Base-by-base conservation (phyloP, 306 rosid species). In the barrel medic (Medicago truncatula) region DNA sequence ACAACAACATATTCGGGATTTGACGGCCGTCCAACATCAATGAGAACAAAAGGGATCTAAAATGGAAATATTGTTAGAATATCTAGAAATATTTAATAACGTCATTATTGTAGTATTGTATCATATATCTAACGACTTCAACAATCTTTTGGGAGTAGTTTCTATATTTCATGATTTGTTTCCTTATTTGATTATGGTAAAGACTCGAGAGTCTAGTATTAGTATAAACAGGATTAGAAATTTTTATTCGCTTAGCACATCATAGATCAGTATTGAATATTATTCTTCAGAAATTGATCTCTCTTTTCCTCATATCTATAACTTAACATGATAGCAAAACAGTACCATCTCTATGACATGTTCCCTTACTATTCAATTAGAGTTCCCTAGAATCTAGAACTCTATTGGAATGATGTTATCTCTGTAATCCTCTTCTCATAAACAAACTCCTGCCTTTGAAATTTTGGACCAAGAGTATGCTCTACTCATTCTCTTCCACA, bases 1-100 rank as follows among this genome's bases (percentile, higher is more conserved):
- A 92, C 93, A 36, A 86, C 80, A 52, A 85, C 87, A 70, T 80
- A 87, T 56, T 86, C 86, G 11, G 76, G 23, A 82, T 39, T 61
- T 20, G 92, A 58, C 74, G 67, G 75, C 12, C 59, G 53, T 47
- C 82, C 88, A 74, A 78, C 86, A 60, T 90, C 97, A 80, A 85
- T 75, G 12, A 95, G 96, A 81, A 92, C 86, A 77, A 95, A 92
- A 59, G 98, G 97, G 74, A 89, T 96, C 97, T 94, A 83, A 57
- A 71, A 80, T 12, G 46, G 46, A 40, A 79, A 38, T 41, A 60
- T 68, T 5, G 6, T 71, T 39, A 78, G 56, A 78, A 70, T 7
- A 60, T 78, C 64, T 14, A 17, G 1, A 77, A 46, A 17, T 6
- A 68, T 28, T 28, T 16, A 40, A 67, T 43, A n/a, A 15, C 36